Percentiles rank a stretch among this genome's conserved stretches.
Conservation (phyloP, 1,284 basidiomycete genomes). For the Cryptococcus maquisensis region DNA sequence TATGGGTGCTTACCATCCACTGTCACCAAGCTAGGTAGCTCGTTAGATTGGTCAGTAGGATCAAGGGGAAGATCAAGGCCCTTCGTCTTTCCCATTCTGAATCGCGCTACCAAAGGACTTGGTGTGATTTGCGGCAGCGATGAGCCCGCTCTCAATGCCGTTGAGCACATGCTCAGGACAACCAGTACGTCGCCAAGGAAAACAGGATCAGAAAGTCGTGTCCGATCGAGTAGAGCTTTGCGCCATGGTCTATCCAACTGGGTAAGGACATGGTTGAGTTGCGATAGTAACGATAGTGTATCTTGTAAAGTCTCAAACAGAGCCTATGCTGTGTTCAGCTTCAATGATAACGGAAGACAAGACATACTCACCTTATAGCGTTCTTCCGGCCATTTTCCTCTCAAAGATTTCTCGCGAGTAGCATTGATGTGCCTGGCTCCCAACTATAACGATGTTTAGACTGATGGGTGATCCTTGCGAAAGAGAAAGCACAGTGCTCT, state of each 20-base stretch:
- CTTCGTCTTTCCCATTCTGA: slow-evolving; percentile 47
- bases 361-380: slow-evolving; percentile 35
- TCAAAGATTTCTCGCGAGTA: slow-evolving; percentile 43
- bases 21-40: slow-evolving; percentile 42
- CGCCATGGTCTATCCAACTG: slow-evolving; percentile 56
- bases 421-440: slow-evolving; percentile 44
- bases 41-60: slow-evolving; percentile 28
- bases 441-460: slow-evolving; percentile 17
- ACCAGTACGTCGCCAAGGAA: slow-evolving; percentile 80
- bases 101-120: slow-evolving; percentile 71
- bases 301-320: slow-evolving; percentile 42
- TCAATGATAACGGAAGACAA: background rate
- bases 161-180: slow-evolving; percentile 59
- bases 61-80: slow-evolving; percentile 38
- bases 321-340: slow-evolving; percentile 17
- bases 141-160: slow-evolving; percentile 65
- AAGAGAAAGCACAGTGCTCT: background rate
- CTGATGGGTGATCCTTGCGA: background rate
- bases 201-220: slow-evolving; percentile 68
- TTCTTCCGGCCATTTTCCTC: slow-evolving; percentile 46
- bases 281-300: slow-evolving; percentile 39
- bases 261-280: slow-evolving; percentile 46
- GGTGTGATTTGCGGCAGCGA: slow-evolving; percentile 83
- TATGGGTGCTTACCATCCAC: slow-evolving; percentile 31
- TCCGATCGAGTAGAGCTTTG: slow-evolving; percentile 67